Percentiles rank a stretch among this genome's conserved stretches.
Conservation (phyloP, 2,329 filamentous ascomycete genomes). For the Pseudogymnoascus sp. region DNA sequence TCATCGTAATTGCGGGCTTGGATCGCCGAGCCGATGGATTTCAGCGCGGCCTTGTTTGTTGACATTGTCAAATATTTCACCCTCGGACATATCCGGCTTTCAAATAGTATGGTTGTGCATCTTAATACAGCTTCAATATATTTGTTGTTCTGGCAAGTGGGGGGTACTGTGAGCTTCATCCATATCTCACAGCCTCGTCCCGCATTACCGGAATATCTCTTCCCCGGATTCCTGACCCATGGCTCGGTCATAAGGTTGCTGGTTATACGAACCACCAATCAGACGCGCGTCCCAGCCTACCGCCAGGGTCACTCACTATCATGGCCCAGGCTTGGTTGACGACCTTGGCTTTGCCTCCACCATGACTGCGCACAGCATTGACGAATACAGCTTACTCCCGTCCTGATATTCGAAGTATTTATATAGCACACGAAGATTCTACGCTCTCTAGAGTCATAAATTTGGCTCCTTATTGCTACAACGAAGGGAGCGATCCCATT, state of each 20-base stretch:
- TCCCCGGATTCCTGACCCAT: not conserved
- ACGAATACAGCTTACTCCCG: not conserved
- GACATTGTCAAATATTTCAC: slow-evolving; percentile 21
- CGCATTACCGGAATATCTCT: slow-evolving; percentile 4
- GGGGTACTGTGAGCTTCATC: not conserved
- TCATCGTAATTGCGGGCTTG: slow-evolving; percentile 73
- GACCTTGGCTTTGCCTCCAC: not conserved
- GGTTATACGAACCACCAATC: not conserved
- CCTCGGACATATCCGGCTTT: not conserved
- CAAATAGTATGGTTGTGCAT: slow-evolving; percentile 1
- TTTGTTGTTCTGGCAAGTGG: not conserved
- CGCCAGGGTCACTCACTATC: slow-evolving; percentile 3
- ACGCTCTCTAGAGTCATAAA: not conserved
- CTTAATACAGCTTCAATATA: not conserved
- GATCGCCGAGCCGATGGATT: slow-evolving; percentile 70
- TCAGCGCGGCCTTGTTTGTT: slow-evolving; percentile 56
- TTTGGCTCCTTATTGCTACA: not conserved
- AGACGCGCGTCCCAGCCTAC: not conserved
- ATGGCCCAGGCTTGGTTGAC: not conserved
- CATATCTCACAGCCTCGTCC: slow-evolving; percentile 5
- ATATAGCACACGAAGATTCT: not conserved
- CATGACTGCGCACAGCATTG: not conserved
- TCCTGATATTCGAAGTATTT: not conserved
- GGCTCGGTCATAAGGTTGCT: not conserved
- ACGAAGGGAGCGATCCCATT: not conserved